Conservation (phyloP, 164 flowering plant species). For the Echeveria elegans region DNA sequence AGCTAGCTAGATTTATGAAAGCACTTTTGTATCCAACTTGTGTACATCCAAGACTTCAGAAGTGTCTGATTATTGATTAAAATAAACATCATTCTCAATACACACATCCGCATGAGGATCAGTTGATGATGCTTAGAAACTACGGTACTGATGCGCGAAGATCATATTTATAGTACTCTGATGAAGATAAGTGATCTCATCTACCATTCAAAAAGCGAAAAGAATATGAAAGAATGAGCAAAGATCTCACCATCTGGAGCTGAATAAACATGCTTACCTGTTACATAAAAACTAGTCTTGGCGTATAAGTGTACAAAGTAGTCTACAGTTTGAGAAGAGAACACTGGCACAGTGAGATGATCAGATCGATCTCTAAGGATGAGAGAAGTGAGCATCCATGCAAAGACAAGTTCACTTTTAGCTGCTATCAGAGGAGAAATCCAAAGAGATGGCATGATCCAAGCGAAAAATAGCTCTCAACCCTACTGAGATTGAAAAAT, state of each 20-base stretch:
- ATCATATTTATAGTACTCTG: too few species aligned
- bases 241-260: neutral
- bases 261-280: neutral
- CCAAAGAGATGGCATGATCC: conserved; percentile 94
- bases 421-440: conserved; percentile 50
- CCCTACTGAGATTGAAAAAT: neutral
- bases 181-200: neutral
- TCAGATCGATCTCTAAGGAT: neutral
- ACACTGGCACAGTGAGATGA: neutral
- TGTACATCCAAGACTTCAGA: too few species aligned
- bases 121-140: neutral
- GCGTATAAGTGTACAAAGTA: too few species aligned
- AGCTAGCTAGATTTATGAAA: neutral
- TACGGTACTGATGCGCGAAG: neutral
- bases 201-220: neutral
- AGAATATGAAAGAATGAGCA: too few species aligned
- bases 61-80: too few species aligned
- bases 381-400: neutral
- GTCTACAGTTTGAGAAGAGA: too few species aligned
- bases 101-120: too few species aligned
- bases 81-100: too few species aligned
- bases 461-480: conserved; percentile 11
- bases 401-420: neutral
- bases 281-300: too few species aligned
- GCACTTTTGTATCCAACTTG: neutral